Evolutionary conservation across 164 flowering plant genomes (phyloP).

Genomic region (Macadamia tetraphylla): DNA sequence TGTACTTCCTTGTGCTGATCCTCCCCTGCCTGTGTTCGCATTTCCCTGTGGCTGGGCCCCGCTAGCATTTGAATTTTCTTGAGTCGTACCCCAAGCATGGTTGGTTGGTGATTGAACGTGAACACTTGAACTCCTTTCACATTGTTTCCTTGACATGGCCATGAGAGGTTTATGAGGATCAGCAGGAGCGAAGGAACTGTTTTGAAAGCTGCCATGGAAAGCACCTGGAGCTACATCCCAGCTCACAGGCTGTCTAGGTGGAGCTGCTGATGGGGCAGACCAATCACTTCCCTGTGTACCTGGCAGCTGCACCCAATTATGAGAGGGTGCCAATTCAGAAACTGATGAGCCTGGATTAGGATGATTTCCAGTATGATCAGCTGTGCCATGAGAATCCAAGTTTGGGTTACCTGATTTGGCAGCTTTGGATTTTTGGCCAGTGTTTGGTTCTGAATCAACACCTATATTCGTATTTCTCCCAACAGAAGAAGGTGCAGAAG

Average conservation of each 20-base stretch:
- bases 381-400: constrained; percentile 16
- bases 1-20: too few species aligned
- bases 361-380: constrained; percentile 20
- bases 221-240: constrained; percentile 9
- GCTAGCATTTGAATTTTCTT: constrained; percentile 15
- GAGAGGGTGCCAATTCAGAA: neutral
- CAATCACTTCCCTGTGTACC: neutral
- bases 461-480: constrained; percentile 9
- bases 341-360: constrained; percentile 17
- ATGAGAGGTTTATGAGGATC: neutral
- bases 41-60: constrained; percentile 41
- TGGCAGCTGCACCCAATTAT: neutral
- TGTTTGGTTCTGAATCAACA: neutral
- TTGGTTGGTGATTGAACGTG: neutral
- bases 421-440: constrained; percentile 12
- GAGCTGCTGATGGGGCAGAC: neutral
- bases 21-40: neutral
- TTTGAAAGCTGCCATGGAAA: constrained; percentile 4
- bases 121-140: constrained; percentile 6
- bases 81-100: neutral
- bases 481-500: constrained; percentile 14
- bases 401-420: constrained; percentile 19
- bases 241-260: constrained; percentile 5
- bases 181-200: neutral
- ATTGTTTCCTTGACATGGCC: constrained; percentile 7